Evolutionary conservation across 352 stramenopile species (phyloP).

Genomic region (Phytophthora multivora): DNA sequence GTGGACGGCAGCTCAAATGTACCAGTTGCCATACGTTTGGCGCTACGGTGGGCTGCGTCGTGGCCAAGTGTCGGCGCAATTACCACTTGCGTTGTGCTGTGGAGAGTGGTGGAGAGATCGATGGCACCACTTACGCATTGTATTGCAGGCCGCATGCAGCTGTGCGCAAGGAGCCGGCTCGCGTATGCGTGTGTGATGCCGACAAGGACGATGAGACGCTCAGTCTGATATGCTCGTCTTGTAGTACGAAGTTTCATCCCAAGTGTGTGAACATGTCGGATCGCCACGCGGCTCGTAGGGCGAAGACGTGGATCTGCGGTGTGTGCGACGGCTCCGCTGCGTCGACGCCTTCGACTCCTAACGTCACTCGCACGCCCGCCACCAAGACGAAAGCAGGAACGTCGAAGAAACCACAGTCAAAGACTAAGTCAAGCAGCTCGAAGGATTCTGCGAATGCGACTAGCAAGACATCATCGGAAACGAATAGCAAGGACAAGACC

Average conservation of each 20-base stretch:
- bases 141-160: conserved; percentile 74
- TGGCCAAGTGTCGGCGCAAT: conserved; percentile 77
- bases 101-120: conserved; percentile 73
- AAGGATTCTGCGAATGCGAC: conserved; percentile 19
- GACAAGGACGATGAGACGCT: conserved; percentile 50
- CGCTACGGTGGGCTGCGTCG: conserved; percentile 78
- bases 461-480: conserved; percentile 13
- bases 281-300: conserved; percentile 57
- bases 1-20: conserved; percentile 79
- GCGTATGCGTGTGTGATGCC: conserved; percentile 53
- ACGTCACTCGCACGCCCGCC: conserved; percentile 4
- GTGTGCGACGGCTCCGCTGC: conserved; percentile 33
- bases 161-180: conserved; percentile 38
- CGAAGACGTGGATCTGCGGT: conserved; percentile 49
- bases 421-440: conserved; percentile 12
- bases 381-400: conserved; percentile 11
- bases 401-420: conserved; percentile 17
- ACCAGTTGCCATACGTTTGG: conserved; percentile 66
- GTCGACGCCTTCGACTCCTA: conserved; percentile 17
- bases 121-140: conserved; percentile 71
- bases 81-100: conserved; percentile 83
- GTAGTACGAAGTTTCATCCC: conserved; percentile 71
- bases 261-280: conserved; percentile 86
- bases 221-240: conserved; percentile 65
- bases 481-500: conserved; percentile 17